Evolutionary conservation across 2,329 filamentous ascomycete species (phyloP).

Genomic region (Aspergillus oerlinghausenensis): DNA sequence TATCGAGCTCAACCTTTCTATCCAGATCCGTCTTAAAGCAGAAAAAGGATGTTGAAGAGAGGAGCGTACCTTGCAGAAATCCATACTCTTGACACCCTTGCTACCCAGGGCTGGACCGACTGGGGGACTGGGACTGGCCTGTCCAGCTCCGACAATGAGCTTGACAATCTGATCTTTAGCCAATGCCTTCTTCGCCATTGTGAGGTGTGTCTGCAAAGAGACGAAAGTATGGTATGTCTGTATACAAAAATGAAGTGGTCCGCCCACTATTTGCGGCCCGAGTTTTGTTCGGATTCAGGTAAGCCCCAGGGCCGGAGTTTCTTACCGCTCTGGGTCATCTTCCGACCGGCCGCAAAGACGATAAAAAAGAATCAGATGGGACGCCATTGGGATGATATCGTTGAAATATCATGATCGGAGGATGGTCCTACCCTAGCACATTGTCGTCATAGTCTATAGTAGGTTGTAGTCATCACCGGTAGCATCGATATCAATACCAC

Average conservation of each 20-base stretch:
- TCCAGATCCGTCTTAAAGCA: background rate
- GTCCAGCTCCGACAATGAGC: constrained; percentile 92
- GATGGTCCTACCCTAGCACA: background rate
- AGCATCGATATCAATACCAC: background rate
- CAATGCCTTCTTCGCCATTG: constrained; percentile 51
- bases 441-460: background rate
- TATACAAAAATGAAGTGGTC: background rate
- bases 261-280: constrained; percentile 9
- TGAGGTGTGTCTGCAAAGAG: constrained; percentile 9
- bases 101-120: constrained; percentile 94
- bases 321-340: constrained; percentile 4
- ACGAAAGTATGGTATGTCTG: background rate
- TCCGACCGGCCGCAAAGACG: background rate
- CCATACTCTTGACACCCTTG: constrained; percentile 98
- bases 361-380: background rate
- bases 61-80: constrained; percentile 85
- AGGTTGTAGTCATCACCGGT: background rate
- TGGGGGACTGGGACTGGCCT: constrained; percentile 89
- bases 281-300: constrained; percentile 13
- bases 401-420: background rate
- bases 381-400: background rate
- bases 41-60: background rate
- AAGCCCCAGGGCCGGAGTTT: constrained; percentile 14
- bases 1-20: background rate
- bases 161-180: constrained; percentile 77